A percentile compares a stretch with the other conserved stretches of the same genome.
Evolutionary conservation across 2,329 filamentous ascomycete genomes (phyloP).

Genomic region (Botrytis elliptica): DNA sequence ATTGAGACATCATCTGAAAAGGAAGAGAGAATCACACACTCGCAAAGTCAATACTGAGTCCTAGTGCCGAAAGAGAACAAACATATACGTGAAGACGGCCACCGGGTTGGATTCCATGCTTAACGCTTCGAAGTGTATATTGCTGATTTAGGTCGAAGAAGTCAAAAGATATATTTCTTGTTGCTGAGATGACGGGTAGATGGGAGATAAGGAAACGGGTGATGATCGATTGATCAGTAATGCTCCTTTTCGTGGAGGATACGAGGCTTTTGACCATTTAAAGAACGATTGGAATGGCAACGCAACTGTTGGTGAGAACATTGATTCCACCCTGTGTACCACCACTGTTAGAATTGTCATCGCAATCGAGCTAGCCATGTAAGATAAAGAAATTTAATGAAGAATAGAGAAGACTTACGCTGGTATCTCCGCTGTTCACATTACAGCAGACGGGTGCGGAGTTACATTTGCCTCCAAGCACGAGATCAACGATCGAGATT

Average conservation of each 20-base stretch:
- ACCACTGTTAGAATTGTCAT: constrained; percentile 1
- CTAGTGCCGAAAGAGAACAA: constrained; percentile 1
- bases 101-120: background rate
- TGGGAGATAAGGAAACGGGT: background rate
- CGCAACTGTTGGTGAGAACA: constrained; percentile 2
- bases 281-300: background rate
- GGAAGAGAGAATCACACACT: background rate
- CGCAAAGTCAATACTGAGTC: constrained; percentile 13
- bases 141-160: background rate
- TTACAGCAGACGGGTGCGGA: background rate
- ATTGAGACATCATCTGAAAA: constrained; percentile 1
- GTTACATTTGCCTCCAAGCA: background rate
- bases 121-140: background rate
- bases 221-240: background rate
- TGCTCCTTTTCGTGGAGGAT: background rate
- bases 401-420: background rate
- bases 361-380: constrained; percentile 16
- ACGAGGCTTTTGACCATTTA: background rate
- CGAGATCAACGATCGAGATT: background rate
- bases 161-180: background rate
- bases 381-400: background rate
- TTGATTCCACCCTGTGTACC: background rate
- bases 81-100: background rate
- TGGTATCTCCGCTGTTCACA: too few relatives aligned
- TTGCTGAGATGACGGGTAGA: background rate